Evolutionary conservation across 2,329 filamentous ascomycete species (phyloP), one percentile per base, ranked within the genome.

Genomic region (Hirsutella rhossiliensis): DNA sequence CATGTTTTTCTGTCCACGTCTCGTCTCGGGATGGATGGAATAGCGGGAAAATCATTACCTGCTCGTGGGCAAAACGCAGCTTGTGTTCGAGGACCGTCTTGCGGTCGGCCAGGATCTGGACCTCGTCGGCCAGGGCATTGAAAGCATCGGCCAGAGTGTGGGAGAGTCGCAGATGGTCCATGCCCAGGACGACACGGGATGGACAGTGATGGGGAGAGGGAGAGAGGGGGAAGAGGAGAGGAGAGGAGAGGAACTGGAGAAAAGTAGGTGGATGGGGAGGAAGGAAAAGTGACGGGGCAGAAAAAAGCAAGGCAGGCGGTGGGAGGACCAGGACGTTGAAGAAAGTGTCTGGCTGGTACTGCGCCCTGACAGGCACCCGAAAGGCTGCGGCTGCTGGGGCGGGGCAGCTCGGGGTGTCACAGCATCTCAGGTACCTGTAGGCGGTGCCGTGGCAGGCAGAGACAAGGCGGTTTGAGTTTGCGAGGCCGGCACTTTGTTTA

Each of bases 1-100:
- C 62, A 66, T 60, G 50, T 37, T 37, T 3, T 37, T 15, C 34
- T 3, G 34, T 17, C 34, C 9, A 13, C n/a, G 31, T 34, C 12
- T 34, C n/a, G 31, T 27, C 23, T 27, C 23, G 23, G 23, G 30
- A 34, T 17, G 15, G 34, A 37, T n/a, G n/a, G 15, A 11, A 18
- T 5, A 18, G 18, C 9, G 18, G 44, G 50, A 47, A 41, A 43
- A 41, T 56, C 73, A 3, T 60, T 70, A 82, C 78, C 71, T 81
- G 77, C 59, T 81, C 76, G 52, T 80, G 77, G 29, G 78, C 78
- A 63, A 76, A 82, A 43, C 75, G 71, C 51, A 82, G 66, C 62
- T 82, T 82, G 61, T 82, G 76, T 63, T 82, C 77, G 47, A 82
- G 64, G 44, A 82, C 73, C 27, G 74, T 79, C 56, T 81, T 80